Base-by-base conservation (phyloP, 2,329 filamentous ascomycete genomes). In the Cytospora piceae region DNA sequence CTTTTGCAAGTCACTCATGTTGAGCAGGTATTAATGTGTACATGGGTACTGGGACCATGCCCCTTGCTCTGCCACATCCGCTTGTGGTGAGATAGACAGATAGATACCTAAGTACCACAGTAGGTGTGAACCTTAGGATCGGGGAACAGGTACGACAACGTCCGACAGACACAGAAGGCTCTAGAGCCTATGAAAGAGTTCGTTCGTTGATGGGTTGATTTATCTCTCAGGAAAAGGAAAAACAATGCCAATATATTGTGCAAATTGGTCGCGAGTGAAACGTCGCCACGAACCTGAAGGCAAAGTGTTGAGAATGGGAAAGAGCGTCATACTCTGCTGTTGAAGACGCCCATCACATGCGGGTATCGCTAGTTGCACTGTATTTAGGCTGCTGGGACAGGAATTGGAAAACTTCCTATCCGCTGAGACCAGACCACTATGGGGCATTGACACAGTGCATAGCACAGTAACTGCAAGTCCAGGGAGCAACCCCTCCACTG, bases 1-100 rank as follows among this genome's bases (percentile, higher is more conserved):
- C 76, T 88, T 89, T 76, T 93, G 91, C 67, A 94, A 84, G 72
- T 93, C 89, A 75, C 91, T 94, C 92, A 96, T 96, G 68, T 59
- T 77, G 73, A 69, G 58, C 58, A 62, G 24, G n/a, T 57, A 39
- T 32, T 22, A 22, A 51, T 39, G 29, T n/a, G 20, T 24, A 31
- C 57, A 39, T 37, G 12, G 32, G 29, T 37, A 29, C 31, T 34
- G 17, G 37, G 34, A 20, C 29, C 37, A 53, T 51, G 53, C 32
- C 56, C 39, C 39, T 51, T 42, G 34, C 49, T 54, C 49, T 56
- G 53, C 29, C 53, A 37, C 34, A 54, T 37, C 53, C 53, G 60
- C 29, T 54, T 8, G 60, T 46, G 60, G 37, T 51, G 22, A 24
- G 42, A n/a, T 17, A 29, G 12, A 24, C 29, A 52, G 58, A 52